These are phyloP conservation scores for Thermomucor indicae-seudaticae DNA, from an alignment of 371 early-diverging fungal species.

Conservation along the genomic window DNA sequence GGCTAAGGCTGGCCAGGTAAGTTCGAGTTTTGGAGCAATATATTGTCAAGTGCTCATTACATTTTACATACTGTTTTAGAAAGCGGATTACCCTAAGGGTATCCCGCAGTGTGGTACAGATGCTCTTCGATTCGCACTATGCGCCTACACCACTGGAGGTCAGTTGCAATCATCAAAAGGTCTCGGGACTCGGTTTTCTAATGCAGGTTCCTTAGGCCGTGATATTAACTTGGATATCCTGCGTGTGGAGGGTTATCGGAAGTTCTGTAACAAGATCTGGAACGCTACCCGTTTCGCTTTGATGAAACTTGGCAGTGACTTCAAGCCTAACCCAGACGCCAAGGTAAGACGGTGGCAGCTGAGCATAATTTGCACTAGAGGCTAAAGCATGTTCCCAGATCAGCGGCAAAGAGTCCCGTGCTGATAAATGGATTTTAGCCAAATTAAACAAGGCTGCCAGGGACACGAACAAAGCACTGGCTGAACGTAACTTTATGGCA, in stretches of 20 bases:
- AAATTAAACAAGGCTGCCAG: slow-evolving; percentile 82
- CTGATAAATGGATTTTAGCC: slow-evolving; percentile 93
- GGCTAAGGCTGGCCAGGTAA: slow-evolving; percentile 79
- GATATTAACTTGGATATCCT: slow-evolving; percentile 97
- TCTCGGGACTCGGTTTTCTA: no score
- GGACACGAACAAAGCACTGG: slow-evolving; percentile 74
- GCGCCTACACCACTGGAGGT: slow-evolving; percentile 88
- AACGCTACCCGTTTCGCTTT: slow-evolving; percentile 95
- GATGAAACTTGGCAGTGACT: slow-evolving; percentile 86
- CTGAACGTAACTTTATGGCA: slow-evolving; percentile 92
- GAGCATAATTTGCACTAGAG: not conserved
- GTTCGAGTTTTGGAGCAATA: not conserved
- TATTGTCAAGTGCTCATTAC: no score
- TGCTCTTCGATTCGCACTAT: slow-evolving; percentile 97
- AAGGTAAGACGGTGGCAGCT: slow-evolving; percentile 13
- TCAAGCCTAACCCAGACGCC: slow-evolving; percentile 61
- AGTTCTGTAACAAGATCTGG: slow-evolving; percentile 99
- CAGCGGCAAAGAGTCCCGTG: slow-evolving; percentile 81
- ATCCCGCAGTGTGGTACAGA: slow-evolving; percentile 99
- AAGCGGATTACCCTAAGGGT: slow-evolving; percentile 96
- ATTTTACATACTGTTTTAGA: slow-evolving; percentile 15
- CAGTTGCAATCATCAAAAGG: no score
- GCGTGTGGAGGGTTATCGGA: slow-evolving; percentile 98
- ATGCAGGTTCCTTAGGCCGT: no score
- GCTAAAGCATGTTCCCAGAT: slow-evolving; percentile 23